Base-by-base conservation (phyloP, 345 rosid genomes). In the Camelina laxa region DNA sequence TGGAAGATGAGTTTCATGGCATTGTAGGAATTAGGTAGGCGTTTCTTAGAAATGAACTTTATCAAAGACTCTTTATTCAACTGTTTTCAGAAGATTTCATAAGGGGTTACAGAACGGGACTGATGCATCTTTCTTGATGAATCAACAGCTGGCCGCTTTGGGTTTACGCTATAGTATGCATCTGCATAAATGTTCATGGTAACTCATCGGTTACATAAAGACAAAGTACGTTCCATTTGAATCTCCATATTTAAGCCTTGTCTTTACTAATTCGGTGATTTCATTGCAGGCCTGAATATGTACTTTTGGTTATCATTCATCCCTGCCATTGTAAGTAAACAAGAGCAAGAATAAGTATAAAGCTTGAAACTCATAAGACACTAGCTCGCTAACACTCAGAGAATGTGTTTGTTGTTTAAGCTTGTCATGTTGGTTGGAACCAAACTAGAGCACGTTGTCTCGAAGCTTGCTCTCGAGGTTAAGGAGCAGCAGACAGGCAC, bases 1-100 rank as follows among this genome's bases (percentile, higher is more conserved):
- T 93, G 98, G 98, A 93, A 82, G 96, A 93, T n/a, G 98, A 93
- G 71, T 88, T 91, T 72, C 97, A 91, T n/a, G 98, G 97, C 69
- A 89, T 93, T 55, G 85, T 93, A 68, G 98, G 97, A 38, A 91
- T 91, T 44, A 89, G 97, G 97, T 91, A 79, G 56, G 73, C 64
- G 16, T 59, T 74, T 56, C 14, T 58, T 42, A n/a, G 60, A 36
- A 22, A 13, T 33, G 8, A 65, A 55, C 1, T 1, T 53, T 33
- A 42, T 65, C 17, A 19, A 13, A 63, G 66, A 12, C 45, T 24
- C 16, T 19, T 41, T 53, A 14, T 44, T 69, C 50, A 60, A 61
- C 74, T 57, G 12, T 36, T 21, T 21, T 54, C 6, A 41, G 30
- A 41, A 66, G 13, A 47, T 39, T 49, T 60, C 47, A n/a, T 59